Base-by-base conservation (phyloP, 2,329 filamentous ascomycete species). In the Colletotrichum musae region DNA sequence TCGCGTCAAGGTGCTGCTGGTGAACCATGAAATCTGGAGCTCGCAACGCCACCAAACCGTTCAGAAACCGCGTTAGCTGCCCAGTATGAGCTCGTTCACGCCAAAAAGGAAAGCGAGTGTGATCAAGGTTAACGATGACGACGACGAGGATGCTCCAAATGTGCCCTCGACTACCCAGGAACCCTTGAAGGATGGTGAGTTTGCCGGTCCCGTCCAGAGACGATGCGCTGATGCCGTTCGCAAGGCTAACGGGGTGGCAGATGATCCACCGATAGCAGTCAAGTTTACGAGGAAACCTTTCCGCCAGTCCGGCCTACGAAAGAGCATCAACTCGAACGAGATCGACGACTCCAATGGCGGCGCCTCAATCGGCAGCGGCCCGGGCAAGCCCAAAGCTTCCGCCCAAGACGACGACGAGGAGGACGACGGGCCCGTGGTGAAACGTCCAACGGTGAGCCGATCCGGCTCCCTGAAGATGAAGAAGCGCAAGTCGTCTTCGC, bases 31-130 rank as follows among this genome's bases (percentile, higher is more conserved):
- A 41, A 28, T 32, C 47, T 10, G 48, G 18, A 48, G 52, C 57
- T 68, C 43, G 47, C 41, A 41, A 51, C 43, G n/a, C 10, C 21
- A 12, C 13, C n/a, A 13, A 39, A 28, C n/a, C 16, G 4, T 9
- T 12, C 10, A 5, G 18, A 32, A 53, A 32, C 2, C 26, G 21
- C 39, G 24, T 50, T 18, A n/a, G 26, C 54, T 45, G 47, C 9
- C 47, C 72, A 80, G 65, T 13, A 89, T 89, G 87, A 87, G 83
- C 72, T 80, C 86, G 6, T 91, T 91, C 66, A 83, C 82, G 4
- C 79, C 84, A 1, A 91, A 89, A 75, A 82, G 89, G 72, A 94
- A 96, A 74, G 91, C 93, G 54, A 92, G 93, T 73, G 92, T 94
- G 75, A 93, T 97, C 74, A 92, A 90, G 54, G 84, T 89, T 0